Evolutionary conservation across 2,329 filamentous ascomycete genomes (phyloP).

Genomic region (Botrytis byssoidea): DNA sequence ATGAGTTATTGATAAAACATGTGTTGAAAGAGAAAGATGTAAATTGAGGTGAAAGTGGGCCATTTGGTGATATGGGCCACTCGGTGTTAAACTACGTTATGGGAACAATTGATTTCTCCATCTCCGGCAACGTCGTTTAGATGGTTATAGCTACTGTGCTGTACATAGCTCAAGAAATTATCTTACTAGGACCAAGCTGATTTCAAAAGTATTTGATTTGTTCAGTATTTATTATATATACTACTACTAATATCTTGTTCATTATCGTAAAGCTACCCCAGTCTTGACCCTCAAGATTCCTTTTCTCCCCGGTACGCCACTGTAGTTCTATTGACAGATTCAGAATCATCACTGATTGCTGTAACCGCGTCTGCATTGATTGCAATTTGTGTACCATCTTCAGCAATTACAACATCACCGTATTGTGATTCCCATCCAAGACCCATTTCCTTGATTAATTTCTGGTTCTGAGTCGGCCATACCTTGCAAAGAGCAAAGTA

Average conservation of each 20-base stretch:
- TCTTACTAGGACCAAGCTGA: neutral
- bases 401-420: slow-evolving; percentile 29
- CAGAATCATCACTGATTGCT: slow-evolving; percentile 18
- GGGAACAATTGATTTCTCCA: neutral
- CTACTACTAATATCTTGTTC: neutral
- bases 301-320: slow-evolving; percentile 11
- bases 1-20: too few relatives aligned
- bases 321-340: slow-evolving; percentile 7
- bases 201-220: neutral
- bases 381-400: slow-evolving; percentile 33
- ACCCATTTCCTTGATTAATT: slow-evolving; percentile 39
- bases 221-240: neutral
- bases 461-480: slow-evolving; percentile 43
- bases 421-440: slow-evolving; percentile 35
- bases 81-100: too few relatives aligned
- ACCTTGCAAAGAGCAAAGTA: slow-evolving; percentile 41
- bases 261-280: neutral
- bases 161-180: neutral
- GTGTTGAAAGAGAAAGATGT: too few relatives aligned
- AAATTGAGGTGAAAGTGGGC: too few relatives aligned
- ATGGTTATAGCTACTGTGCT: neutral
- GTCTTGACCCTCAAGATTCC: neutral
- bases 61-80: too few relatives aligned
- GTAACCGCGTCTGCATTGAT: slow-evolving; percentile 24
- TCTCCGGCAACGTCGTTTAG: neutral